A percentile compares a stretch with the other conserved stretches of the same genome.
Conservation (phyloP, 805 yeast species). For the Candida palmyrensis region DNA sequence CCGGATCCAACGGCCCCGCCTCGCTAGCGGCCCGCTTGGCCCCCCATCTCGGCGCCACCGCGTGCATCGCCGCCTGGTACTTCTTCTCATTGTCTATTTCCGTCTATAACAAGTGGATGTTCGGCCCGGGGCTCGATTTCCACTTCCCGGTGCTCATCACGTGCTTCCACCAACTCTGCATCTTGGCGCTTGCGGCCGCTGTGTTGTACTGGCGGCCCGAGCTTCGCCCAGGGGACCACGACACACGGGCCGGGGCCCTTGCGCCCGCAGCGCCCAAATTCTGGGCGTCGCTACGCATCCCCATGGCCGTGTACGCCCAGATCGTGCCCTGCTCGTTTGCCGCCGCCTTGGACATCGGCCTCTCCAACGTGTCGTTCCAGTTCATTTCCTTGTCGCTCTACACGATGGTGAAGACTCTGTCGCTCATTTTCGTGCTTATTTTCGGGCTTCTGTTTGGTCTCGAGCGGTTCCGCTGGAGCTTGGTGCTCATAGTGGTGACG, state of each 20-base stretch:
- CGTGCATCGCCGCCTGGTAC: conserved; percentile 60
- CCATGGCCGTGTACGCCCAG: conserved; percentile 34
- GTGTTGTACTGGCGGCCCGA: conserved; percentile 43
- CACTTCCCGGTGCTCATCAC: conserved; percentile 84
- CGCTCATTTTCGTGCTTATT: conserved; percentile 80
- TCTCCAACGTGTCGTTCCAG: conserved; percentile 79
- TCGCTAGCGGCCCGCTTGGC: too few species aligned
- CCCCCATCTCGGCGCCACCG: background rate
- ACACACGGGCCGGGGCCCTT: background rate
- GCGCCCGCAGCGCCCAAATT: background rate
- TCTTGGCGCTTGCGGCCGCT: conserved; percentile 48
- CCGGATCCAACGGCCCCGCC: conserved; percentile 1
- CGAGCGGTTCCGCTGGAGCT: conserved; percentile 66
- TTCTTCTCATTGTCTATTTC: conserved; percentile 63
- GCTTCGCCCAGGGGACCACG: conserved; percentile 34
- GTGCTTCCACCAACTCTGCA: conserved; percentile 73
- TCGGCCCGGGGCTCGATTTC: conserved; percentile 73
- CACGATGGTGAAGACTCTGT: conserved; percentile 89
- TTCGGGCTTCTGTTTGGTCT: conserved; percentile 81
- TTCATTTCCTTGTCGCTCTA: conserved; percentile 78
- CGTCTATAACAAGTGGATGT: conserved; percentile 96
- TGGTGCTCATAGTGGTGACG: conserved; percentile 62
- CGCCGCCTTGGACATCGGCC: conserved; percentile 89
- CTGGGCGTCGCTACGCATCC: conserved; percentile 15
- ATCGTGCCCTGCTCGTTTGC: conserved; percentile 84